phyloP scores from a whole-genome alignment of 1,284 basidiomycete genomes.

The Malassezia globosa region DNA sequence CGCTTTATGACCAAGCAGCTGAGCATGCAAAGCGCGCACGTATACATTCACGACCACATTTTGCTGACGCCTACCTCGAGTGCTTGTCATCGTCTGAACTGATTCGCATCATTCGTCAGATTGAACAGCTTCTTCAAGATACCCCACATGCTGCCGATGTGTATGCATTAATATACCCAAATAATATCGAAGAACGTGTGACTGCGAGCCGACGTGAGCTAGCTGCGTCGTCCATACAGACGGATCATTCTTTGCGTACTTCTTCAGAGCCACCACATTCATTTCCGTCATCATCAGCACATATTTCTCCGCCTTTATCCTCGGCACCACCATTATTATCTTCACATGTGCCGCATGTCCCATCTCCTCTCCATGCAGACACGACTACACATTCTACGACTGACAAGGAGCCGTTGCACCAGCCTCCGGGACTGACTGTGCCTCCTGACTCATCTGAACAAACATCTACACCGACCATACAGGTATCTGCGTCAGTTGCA shows the following conservation, averaged over 20 bases:
- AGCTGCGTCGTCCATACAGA: not conserved
- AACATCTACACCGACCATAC: no score
- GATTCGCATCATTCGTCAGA: conserved; percentile 2
- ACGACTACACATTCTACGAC: no score
- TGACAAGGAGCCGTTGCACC: no score
- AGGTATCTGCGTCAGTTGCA: no score
- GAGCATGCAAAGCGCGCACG: conserved; percentile 7
- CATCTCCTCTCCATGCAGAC: not conserved
- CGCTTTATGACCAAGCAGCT: conserved; percentile 5
- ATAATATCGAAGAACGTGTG: conserved; percentile 6
- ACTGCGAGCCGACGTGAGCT: not conserved
- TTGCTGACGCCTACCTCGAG: conserved; percentile 13
- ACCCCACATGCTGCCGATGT: conserved; percentile 8
- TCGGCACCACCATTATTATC: not conserved
- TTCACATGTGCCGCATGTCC: not conserved
- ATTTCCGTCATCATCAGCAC: not conserved
- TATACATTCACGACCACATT: not conserved
- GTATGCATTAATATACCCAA: conserved; percentile 10
- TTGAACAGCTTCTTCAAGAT: conserved; percentile 11
- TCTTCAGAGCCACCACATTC: not conserved
- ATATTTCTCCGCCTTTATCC: not conserved
- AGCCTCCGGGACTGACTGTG: no score
- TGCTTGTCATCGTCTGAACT: conserved; percentile 1
- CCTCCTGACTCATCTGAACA: no score
- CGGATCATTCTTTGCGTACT: not conserved